These are phyloP conservation scores for Cercospora berteroae DNA, from an alignment of 2,329 filamentous ascomycete species.

Conservation along the genomic window DNA sequence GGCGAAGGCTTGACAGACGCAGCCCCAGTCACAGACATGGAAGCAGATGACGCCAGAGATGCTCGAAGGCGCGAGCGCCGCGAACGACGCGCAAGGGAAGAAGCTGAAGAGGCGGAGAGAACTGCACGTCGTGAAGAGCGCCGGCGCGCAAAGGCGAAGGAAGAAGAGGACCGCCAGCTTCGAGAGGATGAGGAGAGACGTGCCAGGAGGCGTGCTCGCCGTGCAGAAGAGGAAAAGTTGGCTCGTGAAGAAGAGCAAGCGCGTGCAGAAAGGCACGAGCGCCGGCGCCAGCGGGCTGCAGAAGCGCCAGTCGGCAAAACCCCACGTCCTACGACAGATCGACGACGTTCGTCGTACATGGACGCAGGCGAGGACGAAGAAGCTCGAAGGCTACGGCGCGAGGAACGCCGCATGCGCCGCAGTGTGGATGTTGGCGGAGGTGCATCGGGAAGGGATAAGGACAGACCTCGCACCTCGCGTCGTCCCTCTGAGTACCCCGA, in stretches of 20 bases:
- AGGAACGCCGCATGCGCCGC: constrained; percentile 45
- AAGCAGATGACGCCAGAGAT: constrained; percentile 32
- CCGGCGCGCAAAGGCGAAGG: constrained; percentile 30
- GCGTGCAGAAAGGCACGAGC: constrained; percentile 34
- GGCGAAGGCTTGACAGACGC: constrained; percentile 31
- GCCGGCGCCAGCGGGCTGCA: constrained; percentile 27
- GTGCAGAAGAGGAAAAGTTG: constrained; percentile 34
- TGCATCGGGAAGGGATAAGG: constrained; percentile 29
- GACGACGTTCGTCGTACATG: constrained; percentile 32
- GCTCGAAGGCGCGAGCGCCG: constrained; percentile 39
- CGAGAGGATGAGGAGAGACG: constrained; percentile 34
- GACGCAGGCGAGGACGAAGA: constrained; percentile 36
- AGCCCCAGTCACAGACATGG: constrained; percentile 31
- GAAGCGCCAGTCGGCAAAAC: constrained; percentile 23
- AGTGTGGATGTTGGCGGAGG: constrained; percentile 37
- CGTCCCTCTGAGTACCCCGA: constrained; percentile 34
- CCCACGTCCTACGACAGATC: constrained; percentile 31
- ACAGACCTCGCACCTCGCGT: constrained; percentile 32
- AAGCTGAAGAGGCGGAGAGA: constrained; percentile 40
- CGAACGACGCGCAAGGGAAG: constrained; percentile 39
- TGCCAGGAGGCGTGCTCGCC: constrained; percentile 30
- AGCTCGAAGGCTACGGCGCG: constrained; percentile 41
- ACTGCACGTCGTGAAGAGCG: constrained; percentile 30
- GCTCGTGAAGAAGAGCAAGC: constrained; percentile 32
- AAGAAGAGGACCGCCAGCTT: constrained; percentile 33